phyloP scores from a whole-genome alignment of 1,284 basidiomycete genomes.

The Melanopsichium pennsylvanicum region DNA sequence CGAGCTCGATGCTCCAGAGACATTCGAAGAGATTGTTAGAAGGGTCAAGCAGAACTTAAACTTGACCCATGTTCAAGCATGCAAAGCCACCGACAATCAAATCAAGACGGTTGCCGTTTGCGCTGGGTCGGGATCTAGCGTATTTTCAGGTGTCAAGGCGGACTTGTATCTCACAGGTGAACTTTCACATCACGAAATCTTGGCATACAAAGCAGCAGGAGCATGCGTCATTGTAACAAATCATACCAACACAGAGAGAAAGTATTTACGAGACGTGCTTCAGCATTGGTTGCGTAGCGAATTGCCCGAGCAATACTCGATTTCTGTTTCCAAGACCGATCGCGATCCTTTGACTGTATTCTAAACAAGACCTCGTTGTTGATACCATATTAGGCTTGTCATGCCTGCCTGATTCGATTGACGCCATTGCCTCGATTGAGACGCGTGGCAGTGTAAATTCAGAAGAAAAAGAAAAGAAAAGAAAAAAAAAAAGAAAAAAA shows the following conservation, averaged over 20 bases:
- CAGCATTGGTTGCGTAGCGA: constrained; percentile 35
- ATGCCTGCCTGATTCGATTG: not conserved
- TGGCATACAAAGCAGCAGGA: constrained; percentile 58
- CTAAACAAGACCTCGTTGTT: no score
- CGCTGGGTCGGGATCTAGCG: constrained; percentile 58
- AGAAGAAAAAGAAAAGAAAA: no score
- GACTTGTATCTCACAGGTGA: no score
- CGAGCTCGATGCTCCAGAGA: constrained; percentile 11
- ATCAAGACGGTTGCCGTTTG: constrained; percentile 57
- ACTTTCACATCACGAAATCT: constrained; percentile 64
- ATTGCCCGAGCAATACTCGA: constrained; percentile 6
- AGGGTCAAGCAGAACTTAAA: constrained; percentile 45
- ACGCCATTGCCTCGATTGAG: not conserved
- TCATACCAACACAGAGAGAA: constrained; percentile 62
- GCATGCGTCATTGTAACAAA: constrained; percentile 59
- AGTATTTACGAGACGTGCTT: constrained; percentile 50
- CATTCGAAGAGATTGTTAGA: constrained; percentile 33
- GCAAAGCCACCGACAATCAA: constrained; percentile 25
- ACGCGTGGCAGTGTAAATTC: constrained; percentile 39
- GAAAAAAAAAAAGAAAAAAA: no score
- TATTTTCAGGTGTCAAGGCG: constrained; percentile 47
- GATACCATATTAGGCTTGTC: no score
- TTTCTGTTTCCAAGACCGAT: constrained; percentile 35
- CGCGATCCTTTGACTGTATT: constrained; percentile 40
- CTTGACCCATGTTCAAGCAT: constrained; percentile 31